Conservation (phyloP, 192 early-diverging fungal genomes). For the Mortierella alpina region DNA sequence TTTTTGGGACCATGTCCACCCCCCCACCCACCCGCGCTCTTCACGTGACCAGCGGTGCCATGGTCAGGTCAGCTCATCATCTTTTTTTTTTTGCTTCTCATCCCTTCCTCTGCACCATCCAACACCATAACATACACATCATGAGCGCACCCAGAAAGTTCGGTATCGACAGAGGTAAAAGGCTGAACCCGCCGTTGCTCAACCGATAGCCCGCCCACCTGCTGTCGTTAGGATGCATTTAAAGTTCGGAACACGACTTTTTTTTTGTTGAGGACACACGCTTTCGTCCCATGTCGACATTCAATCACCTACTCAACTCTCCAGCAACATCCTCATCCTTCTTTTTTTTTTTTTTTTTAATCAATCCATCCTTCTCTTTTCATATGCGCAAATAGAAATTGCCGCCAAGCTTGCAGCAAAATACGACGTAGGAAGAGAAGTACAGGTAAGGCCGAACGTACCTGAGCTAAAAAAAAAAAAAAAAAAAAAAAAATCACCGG, state of each 20-base stretch:
- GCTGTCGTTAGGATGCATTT: neutral
- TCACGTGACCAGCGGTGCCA: no score
- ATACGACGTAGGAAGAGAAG: slow-evolving; percentile 47
- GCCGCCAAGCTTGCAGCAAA: slow-evolving; percentile 55
- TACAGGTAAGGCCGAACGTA: slow-evolving; percentile 11
- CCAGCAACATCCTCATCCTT: neutral
- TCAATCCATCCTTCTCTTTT: neutral
- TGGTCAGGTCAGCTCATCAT: slow-evolving; percentile 4
- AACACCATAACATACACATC: slow-evolving; percentile 3
- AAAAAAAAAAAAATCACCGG: no score
- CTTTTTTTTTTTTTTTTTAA: neutral
- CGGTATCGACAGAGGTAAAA: slow-evolving; percentile 53
- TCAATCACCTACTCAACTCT: neutral
- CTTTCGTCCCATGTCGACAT: neutral
- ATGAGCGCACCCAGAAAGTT: slow-evolving; percentile 45
- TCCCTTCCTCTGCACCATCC: neutral
- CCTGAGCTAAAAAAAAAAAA: neutral
- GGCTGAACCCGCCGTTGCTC: neutral
- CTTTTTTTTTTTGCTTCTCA: slow-evolving; percentile 1
- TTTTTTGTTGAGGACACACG: neutral
- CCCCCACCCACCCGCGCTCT: no score
- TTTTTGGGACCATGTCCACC: no score
- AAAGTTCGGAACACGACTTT: neutral
- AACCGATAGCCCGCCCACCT: neutral
- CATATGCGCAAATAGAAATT: slow-evolving; percentile 23